A percentile compares a stretch with the other conserved stretches of the same genome.
phyloP scores from a whole-genome alignment of 257 asterid genomes.

The Dorcoceras hygrometricum region DNA sequence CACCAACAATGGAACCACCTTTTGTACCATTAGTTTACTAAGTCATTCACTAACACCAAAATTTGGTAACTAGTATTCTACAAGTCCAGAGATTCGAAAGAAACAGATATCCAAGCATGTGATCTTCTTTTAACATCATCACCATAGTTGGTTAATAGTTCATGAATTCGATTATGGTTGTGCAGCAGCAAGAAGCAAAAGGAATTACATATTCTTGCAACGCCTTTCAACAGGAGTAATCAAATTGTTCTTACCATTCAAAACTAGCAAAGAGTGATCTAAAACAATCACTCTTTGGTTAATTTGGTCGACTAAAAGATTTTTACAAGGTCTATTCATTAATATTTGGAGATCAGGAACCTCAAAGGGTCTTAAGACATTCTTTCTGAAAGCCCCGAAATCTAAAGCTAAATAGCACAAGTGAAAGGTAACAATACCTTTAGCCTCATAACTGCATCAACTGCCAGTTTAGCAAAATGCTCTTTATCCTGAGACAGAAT shows the following conservation, averaged over 20 bases:
- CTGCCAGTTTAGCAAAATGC: slow-evolving; percentile 78
- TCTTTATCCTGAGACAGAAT: slow-evolving; percentile 91
- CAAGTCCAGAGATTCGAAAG: background rate
- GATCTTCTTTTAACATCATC: background rate
- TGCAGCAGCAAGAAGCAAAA: background rate
- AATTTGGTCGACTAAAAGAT: background rate
- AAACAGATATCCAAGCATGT: background rate
- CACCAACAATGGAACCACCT: background rate
- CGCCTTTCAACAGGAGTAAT: background rate
- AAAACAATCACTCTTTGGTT: background rate
- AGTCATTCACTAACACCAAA: background rate
- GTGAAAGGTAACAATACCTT: slow-evolving; percentile 44
- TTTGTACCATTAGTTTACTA: background rate
- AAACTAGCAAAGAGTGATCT: background rate
- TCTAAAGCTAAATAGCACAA: slow-evolving; percentile 15
- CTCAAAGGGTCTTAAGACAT: background rate
- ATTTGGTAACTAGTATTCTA: background rate
- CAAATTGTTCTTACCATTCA: background rate
- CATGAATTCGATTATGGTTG: background rate
- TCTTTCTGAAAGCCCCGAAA: background rate
- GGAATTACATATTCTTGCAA: background rate
- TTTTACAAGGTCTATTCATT: slow-evolving; percentile 1
- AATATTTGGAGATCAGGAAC: background rate
- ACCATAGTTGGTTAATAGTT: background rate
- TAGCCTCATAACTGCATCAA: slow-evolving; percentile 89